These are phyloP conservation scores for Hymenoscyphus linearis DNA, from an alignment of 2,329 filamentous ascomycete genomes.

Conservation along the genomic window DNA sequence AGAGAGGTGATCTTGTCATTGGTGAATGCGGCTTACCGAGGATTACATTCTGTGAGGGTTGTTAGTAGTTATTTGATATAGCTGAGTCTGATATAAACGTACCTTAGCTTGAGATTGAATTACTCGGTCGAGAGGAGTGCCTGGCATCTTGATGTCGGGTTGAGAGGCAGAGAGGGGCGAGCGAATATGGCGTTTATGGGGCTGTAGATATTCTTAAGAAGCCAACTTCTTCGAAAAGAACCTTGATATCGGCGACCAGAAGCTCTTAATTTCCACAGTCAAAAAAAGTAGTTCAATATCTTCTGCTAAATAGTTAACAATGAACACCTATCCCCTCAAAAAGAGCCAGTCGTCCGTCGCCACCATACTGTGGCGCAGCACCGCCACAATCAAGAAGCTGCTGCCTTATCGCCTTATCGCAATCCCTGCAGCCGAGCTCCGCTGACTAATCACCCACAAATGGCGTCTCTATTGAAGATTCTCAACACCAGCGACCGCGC, in stretches of 20 bases:
- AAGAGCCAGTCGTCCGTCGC: background rate
- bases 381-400: background rate
- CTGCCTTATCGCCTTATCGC: background rate
- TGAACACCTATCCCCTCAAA: background rate
- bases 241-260: background rate
- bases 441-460: conserved; percentile 10
- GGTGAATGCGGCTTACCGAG: conserved; percentile 48
- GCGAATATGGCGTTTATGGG: background rate
- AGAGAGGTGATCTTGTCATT: background rate
- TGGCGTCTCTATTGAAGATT: background rate
- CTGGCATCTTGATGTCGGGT: background rate
- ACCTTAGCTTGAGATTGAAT: background rate
- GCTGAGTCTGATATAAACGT: background rate
- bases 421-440: background rate
- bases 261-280: background rate
- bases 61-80: conserved; percentile 8
- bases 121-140: background rate
- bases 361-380: background rate
- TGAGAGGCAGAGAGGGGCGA: background rate
- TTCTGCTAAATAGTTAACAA: background rate
- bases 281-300: background rate
- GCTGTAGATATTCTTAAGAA: background rate
- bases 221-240: background rate
- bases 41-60: conserved; percentile 54
- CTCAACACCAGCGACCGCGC: conserved; percentile 9